These are phyloP conservation scores for Didymella lethalis DNA, from an alignment of 2,329 filamentous ascomycete genomes.

Conservation along the genomic window DNA sequence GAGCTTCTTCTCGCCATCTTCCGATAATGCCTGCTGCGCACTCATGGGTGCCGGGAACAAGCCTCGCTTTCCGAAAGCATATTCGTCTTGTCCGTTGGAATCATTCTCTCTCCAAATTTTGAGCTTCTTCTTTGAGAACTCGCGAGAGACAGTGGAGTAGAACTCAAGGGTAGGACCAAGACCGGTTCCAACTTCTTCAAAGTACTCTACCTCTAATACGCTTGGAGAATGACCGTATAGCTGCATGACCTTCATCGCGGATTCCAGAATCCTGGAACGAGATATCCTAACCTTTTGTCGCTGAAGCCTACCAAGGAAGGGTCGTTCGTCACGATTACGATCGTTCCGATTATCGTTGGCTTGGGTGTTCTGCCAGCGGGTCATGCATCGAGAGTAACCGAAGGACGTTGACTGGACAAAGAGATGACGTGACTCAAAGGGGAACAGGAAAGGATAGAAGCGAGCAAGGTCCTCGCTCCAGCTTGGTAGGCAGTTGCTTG, in stretches of 20 bases:
- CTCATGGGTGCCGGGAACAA: slow-evolving; percentile 93
- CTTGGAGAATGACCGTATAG: slow-evolving; percentile 96
- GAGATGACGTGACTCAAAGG: slow-evolving; percentile 94
- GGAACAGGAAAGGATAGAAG: slow-evolving; percentile 95
- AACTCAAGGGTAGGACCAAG: slow-evolving; percentile 96
- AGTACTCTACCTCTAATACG: slow-evolving; percentile 96
- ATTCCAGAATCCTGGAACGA: slow-evolving; percentile 91
- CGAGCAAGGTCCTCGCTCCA: slow-evolving; percentile 97
- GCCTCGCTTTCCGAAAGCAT: slow-evolving; percentile 82
- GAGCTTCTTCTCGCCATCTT: slow-evolving; percentile 86
- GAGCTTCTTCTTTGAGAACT: slow-evolving; percentile 96
- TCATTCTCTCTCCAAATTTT: slow-evolving; percentile 97
- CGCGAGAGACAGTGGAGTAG: slow-evolving; percentile 95
- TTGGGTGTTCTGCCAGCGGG: slow-evolving; percentile 93
- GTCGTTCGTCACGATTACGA: slow-evolving; percentile 83
- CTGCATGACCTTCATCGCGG: slow-evolving; percentile 98
- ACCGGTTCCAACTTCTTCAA: slow-evolving; percentile 96
- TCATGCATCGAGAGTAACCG: slow-evolving; percentile 96
- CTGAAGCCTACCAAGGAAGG: slow-evolving; percentile 89
- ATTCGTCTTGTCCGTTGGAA: slow-evolving; percentile 74
- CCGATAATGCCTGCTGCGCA: slow-evolving; percentile 73
- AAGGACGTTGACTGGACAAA: slow-evolving; percentile 99
- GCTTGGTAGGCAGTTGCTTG: slow-evolving; percentile 91
- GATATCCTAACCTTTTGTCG: slow-evolving; percentile 98
- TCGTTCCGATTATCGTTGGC: slow-evolving; percentile 82